Conservation (phyloP, 2,329 filamentous ascomycete genomes). For the Nigrospora osmanthi region DNA sequence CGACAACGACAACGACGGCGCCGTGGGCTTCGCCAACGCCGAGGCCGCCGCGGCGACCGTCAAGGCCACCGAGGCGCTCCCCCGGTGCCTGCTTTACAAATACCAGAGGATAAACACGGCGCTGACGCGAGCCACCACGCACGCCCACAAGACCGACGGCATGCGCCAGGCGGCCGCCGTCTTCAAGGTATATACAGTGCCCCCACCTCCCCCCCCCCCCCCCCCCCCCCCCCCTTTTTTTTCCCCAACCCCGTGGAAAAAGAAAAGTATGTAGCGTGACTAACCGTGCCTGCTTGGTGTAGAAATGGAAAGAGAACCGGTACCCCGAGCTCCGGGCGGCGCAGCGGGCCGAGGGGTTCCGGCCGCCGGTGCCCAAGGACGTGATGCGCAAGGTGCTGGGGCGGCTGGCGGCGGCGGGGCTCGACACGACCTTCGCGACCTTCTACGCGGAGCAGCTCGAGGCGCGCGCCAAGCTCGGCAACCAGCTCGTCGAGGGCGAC, state of each 20-base stretch:
- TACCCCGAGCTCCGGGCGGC: too few relatives aligned
- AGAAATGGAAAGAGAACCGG: too few relatives aligned
- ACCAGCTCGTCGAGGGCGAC: not conserved
- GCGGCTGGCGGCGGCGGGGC: too few relatives aligned
- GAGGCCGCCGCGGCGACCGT: not conserved
- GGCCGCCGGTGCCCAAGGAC: too few relatives aligned
- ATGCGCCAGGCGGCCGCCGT: not conserved
- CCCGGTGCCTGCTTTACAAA: not conserved
- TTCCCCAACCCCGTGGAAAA: too few relatives aligned
- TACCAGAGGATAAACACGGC: not conserved
- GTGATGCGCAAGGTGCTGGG: too few relatives aligned
- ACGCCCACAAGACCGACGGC: not conserved
- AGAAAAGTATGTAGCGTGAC: too few relatives aligned
- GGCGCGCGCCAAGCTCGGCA: not conserved
- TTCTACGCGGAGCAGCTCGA: not conserved
- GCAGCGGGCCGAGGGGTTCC: too few relatives aligned
- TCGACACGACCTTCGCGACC: not conserved
- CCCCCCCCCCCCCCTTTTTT: too few relatives aligned
- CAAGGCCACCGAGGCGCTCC: not conserved
- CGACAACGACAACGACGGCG: not conserved
- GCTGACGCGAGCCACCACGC: not conserved
- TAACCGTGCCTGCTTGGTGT: too few relatives aligned
- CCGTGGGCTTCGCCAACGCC: not conserved
- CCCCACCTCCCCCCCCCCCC: not conserved
- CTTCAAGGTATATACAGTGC: not conserved